phyloP scores from a whole-genome alignment of 495 filamentous ascomycete species.

The Aspergillus heteromorphus region DNA sequence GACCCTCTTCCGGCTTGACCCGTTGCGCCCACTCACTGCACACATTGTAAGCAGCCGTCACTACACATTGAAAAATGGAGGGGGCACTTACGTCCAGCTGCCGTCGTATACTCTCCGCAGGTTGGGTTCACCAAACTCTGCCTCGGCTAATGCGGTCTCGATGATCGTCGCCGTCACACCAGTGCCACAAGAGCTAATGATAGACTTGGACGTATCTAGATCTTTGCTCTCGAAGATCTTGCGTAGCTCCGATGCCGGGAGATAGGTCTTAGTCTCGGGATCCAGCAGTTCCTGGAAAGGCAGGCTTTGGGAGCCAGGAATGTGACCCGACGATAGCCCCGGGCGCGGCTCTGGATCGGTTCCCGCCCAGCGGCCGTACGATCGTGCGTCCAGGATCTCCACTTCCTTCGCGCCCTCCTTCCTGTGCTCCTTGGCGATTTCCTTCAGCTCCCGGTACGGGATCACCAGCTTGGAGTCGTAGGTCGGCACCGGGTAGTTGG shows the following conservation, averaged over 20 bases:
- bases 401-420: constrained; percentile 76
- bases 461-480: constrained; percentile 53
- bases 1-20: constrained; percentile 50
- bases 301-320: constrained; percentile 81
- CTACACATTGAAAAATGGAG: neutral
- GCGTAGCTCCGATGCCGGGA: constrained; percentile 64
- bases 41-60: constrained; percentile 13
- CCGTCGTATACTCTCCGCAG: constrained; percentile 85
- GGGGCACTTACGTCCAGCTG: constrained; percentile 84
- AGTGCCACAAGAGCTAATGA: constrained; percentile 87
- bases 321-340: constrained; percentile 85
- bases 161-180: constrained; percentile 93
- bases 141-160: constrained; percentile 77
- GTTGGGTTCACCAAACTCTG: constrained; percentile 62
- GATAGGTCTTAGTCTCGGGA: constrained; percentile 71
- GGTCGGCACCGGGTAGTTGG: constrained; percentile 51
- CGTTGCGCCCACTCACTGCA: constrained; percentile 73
- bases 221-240: constrained; percentile 73
- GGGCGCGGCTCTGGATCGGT: constrained; percentile 80
- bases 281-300: constrained; percentile 77
- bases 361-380: constrained; percentile 72
- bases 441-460: constrained; percentile 74
- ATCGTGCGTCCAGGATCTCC: constrained; percentile 87
- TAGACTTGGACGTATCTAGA: constrained; percentile 73
- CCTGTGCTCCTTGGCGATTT: constrained; percentile 65